phyloP scores from a whole-genome alignment of 768 basidiomycete genomes.

The Leucogyrophana mollusca region DNA sequence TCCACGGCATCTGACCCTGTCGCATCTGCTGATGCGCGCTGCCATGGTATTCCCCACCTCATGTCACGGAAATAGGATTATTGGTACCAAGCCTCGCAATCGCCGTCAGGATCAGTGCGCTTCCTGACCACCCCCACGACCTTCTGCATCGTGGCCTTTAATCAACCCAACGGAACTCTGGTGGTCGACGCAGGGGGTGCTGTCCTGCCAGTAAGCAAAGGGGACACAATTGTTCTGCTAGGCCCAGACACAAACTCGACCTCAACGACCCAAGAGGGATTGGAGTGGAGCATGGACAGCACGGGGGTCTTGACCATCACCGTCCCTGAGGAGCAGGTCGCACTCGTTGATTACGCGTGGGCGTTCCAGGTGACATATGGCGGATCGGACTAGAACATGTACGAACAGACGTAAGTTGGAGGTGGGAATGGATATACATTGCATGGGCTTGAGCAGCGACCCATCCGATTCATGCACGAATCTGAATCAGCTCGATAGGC shows the following conservation, averaged over 20 bases:
- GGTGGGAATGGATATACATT: too few species aligned
- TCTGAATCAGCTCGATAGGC: too few species aligned
- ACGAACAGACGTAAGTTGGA: too few species aligned
- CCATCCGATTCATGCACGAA: too few species aligned
- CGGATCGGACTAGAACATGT: too few species aligned
- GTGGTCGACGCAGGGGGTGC: constrained; percentile 31
- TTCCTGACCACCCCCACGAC: constrained; percentile 51
- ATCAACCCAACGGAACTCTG: constrained; percentile 29
- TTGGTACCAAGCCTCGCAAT: constrained; percentile 48
- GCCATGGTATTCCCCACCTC: too few species aligned
- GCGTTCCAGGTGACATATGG: constrained; percentile 38
- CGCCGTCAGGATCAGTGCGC: constrained; percentile 31
- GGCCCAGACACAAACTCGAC: constrained; percentile 20
- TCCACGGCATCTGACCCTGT: too few species aligned
- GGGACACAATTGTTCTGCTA: constrained; percentile 44
- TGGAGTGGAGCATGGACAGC: constrained; percentile 31
- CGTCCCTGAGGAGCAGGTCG: constrained; percentile 22
- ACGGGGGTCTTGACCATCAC: constrained; percentile 29
- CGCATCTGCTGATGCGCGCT: too few species aligned
- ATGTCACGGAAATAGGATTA: constrained; percentile 43
- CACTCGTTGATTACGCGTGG: constrained; percentile 36
- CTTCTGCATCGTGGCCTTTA: constrained; percentile 50
- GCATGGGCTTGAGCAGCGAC: too few species aligned
- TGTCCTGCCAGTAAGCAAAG: constrained; percentile 40
- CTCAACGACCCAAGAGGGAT: constrained; percentile 1